phyloP scores from a whole-genome alignment of 2,329 filamentous ascomycete species.

The Dactylellina leptospora region DNA sequence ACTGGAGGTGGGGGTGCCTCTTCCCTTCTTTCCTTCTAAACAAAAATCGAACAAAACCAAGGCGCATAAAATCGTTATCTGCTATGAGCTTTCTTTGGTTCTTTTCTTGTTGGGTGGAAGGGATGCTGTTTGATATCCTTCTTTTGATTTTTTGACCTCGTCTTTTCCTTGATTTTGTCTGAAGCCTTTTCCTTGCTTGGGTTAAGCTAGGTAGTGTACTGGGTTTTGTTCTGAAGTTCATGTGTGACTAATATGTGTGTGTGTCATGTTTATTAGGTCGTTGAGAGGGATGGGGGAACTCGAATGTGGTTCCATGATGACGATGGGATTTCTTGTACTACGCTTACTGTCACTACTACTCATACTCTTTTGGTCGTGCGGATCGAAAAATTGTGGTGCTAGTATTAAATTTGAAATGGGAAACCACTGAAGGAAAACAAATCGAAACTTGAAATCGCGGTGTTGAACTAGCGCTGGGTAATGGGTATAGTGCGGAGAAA shows the following conservation, averaged over 20 bases:
- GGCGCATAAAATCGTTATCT: not conserved
- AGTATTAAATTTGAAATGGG: not conserved
- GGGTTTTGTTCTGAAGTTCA: not conserved
- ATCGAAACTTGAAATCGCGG: too few relatives aligned
- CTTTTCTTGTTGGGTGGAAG: too few relatives aligned
- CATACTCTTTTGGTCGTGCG: not conserved
- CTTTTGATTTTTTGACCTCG: not conserved
- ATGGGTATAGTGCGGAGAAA: too few relatives aligned
- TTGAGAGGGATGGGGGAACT: slow-evolving; percentile 13
- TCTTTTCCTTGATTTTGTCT: not conserved
- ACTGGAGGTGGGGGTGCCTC: slow-evolving; percentile 50
- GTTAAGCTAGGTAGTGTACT: slow-evolving; percentile 6
- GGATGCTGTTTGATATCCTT: slow-evolving; percentile 8
- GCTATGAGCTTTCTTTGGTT: not conserved
- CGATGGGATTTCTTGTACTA: slow-evolving; percentile 2
- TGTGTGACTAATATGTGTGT: slow-evolving; percentile 45
- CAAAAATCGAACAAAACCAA: too few relatives aligned
- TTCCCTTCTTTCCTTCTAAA: slow-evolving; percentile 48
- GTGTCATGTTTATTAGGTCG: slow-evolving; percentile 27
- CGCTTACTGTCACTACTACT: not conserved
- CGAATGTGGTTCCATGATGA: too few relatives aligned
- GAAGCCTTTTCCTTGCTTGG: slow-evolving; percentile 5
- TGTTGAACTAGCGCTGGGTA: too few relatives aligned
- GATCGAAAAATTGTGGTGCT: not conserved
- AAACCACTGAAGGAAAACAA: too few relatives aligned